Evolutionary conservation across 306 rosid species (phyloP), one percentile per base, ranked within the genome.

Genomic region (Corylus heterophylla): DNA sequence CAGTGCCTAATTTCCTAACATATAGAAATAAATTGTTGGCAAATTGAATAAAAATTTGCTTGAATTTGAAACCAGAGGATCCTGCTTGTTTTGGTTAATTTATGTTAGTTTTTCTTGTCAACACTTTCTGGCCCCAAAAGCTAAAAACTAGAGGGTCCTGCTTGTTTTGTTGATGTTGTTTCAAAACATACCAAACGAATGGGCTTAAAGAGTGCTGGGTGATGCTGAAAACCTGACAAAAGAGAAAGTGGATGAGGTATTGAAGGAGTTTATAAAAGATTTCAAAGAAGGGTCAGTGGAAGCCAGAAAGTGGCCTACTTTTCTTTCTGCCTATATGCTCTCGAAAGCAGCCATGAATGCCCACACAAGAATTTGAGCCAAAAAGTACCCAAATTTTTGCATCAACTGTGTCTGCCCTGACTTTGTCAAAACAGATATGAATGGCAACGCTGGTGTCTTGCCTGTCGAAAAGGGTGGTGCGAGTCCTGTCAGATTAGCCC

Each of bases 291-390:
- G 83, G 68, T 47, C 68, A 11, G 18, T 86, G 39, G 88, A 80
- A 80, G 56, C 55, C 70, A 89, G 74, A 83, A 84, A 80, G 1
- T 89, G 96, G 96, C 87, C 91, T 18, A 0, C 4, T 11, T 11
- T 12, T 1, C 0, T 29, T 27, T 49, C 89, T 17, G 77, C 84
- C 29, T 87, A 91, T 49, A 31, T 0, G 12, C 17, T 87, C 61
- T 87, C 93, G 42, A 91, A 91, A 81, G 84, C 78, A 13, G 83
- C 91, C 71, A n/a, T 85, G 20, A 81, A 77, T 84, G 89, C 82
- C 48, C 74, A 88, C 77, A 87, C 91, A 59, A 86, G 91, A 58
- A 35, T 80, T 73, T 69, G 84, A 51, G 87, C 86, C 4, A 84
- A 74, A 66, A 86, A 84, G 69, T 62, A 83, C 44, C 85, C 84